phyloP scores from a whole-genome alignment of 345 rosid genomes.

The Populus alba region DNA sequence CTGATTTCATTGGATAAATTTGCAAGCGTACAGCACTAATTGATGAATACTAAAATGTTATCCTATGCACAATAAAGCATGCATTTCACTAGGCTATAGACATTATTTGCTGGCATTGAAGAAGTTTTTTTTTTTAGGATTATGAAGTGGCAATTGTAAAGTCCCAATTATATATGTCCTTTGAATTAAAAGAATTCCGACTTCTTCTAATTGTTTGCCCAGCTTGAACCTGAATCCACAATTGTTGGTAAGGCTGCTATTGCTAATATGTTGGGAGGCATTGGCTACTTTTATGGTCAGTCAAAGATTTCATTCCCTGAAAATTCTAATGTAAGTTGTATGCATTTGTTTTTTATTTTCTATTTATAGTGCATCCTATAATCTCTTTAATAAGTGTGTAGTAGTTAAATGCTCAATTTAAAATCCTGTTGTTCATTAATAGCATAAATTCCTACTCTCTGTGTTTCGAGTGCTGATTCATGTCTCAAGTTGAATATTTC shows the following conservation, averaged over 20 bases:
- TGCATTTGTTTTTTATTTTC: constrained; percentile 8
- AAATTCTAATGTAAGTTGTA: constrained; percentile 51
- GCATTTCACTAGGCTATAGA: neutral
- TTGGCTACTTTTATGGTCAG: constrained; percentile 94
- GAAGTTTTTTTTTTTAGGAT: neutral
- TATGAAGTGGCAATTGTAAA: neutral
- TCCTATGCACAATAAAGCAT: neutral
- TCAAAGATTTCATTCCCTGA: constrained; percentile 60
- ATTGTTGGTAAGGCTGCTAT: constrained; percentile 76
- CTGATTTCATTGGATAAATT: too few relatives aligned
- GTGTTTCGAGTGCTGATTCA: neutral
- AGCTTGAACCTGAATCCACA: constrained; percentile 62
- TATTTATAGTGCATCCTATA: neutral
- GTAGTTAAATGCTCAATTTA: neutral
- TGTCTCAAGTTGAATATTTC: neutral
- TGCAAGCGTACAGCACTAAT: neutral
- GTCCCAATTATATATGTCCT: neutral
- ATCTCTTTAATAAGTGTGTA: neutral
- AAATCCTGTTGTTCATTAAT: neutral
- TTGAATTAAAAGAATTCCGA: constrained; percentile 3
- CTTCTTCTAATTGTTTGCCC: constrained; percentile 22
- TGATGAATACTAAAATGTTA: neutral
- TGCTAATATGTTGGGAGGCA: constrained; percentile 88
- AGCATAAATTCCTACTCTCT: neutral
- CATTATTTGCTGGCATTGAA: neutral